These are phyloP conservation scores for Phytophthora nicotianae DNA, from an alignment of 352 stramenopile genomes.

Conservation along the genomic window DNA sequence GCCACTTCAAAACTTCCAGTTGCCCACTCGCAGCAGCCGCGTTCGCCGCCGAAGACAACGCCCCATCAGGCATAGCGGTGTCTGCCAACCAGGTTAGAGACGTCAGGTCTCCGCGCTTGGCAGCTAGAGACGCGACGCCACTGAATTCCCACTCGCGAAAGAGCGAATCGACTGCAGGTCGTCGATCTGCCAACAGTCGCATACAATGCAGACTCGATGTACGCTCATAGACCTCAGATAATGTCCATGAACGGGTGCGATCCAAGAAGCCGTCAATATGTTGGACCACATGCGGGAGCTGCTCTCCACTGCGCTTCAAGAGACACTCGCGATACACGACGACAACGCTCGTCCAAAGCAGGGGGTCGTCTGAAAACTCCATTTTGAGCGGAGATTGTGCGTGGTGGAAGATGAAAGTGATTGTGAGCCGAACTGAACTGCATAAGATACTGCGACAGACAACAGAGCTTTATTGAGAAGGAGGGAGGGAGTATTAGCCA, in stretches of 20 bases:
- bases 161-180: slow-evolving; percentile 3
- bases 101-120: slow-evolving; percentile 13
- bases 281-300: slow-evolving; percentile 21
- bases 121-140: slow-evolving; percentile 6
- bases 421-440: slow-evolving; percentile 20
- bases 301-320: slow-evolving; percentile 18
- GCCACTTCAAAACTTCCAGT: slow-evolving; percentile 19
- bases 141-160: slow-evolving; percentile 29
- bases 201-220: slow-evolving; percentile 32
- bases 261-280: slow-evolving; percentile 21
- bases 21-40: slow-evolving; percentile 23
- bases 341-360: slow-evolving; percentile 24
- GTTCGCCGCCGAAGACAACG: slow-evolving; percentile 14
- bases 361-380: not conserved
- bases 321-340: slow-evolving; percentile 28
- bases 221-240: slow-evolving; percentile 16
- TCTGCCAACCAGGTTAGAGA: slow-evolving; percentile 21
- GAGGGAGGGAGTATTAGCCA: not conserved
- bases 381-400: slow-evolving; percentile 6
- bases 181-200: slow-evolving; percentile 14
- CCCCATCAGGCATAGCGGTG: slow-evolving; percentile 8
- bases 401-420: slow-evolving; percentile 12
- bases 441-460: slow-evolving; percentile 8
- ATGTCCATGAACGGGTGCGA: slow-evolving; percentile 3
- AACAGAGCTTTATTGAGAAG: slow-evolving; percentile 1